phyloP scores from a whole-genome alignment of 192 early-diverging fungal genomes.

The Dispira simplex region DNA sequence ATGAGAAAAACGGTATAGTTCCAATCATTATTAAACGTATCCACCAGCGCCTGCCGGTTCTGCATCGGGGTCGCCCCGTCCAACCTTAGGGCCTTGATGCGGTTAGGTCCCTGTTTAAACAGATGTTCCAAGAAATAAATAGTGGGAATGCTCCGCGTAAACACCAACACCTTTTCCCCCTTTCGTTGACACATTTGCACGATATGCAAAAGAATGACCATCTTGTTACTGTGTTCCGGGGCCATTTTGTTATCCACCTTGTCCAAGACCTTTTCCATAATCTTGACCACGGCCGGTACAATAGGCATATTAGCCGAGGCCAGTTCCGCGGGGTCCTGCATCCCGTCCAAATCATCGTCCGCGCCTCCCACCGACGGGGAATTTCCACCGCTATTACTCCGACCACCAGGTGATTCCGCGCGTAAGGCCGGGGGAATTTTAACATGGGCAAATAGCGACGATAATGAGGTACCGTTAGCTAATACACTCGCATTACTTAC shows the following conservation, averaged over 20 bases:
- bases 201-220: conserved; percentile 39
- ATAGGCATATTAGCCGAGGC: background rate
- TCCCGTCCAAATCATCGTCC: background rate
- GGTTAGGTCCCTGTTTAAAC: background rate
- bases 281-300: background rate
- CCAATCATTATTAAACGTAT: conserved; percentile 36
- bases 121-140: conserved; percentile 27
- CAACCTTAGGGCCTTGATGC: conserved; percentile 23
- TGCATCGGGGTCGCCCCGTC: conserved; percentile 33
- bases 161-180: conserved; percentile 57
- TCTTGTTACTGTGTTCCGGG: conserved; percentile 27
- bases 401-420: too few species aligned
- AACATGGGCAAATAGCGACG: too few species aligned
- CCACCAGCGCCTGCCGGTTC: conserved; percentile 37
- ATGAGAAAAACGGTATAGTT: conserved; percentile 36
- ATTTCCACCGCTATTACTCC: background rate
- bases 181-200: conserved; percentile 22
- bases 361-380: background rate
- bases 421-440: too few species aligned
- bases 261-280: background rate
- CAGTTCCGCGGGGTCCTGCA: background rate
- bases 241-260: background rate
- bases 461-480: too few species aligned
- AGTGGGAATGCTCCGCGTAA: conserved; percentile 51
- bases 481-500: too few species aligned